Conservation (phyloP, 495 filamentous ascomycete species). For the Tuber calosporum region DNA sequence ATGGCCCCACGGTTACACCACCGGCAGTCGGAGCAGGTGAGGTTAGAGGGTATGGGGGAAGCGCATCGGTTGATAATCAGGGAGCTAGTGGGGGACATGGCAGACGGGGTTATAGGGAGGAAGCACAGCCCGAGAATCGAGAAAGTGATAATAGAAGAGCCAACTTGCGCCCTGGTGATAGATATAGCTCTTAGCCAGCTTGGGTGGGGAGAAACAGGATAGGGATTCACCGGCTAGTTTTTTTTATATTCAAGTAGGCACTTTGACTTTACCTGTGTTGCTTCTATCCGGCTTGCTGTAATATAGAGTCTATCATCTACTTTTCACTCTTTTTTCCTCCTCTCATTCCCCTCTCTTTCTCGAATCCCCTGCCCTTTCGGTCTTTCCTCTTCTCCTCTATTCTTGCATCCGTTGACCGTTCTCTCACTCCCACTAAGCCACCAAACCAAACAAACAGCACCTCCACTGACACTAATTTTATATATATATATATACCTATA, state of each 20-base stretch:
- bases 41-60: background rate
- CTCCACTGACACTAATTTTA: background rate
- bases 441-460: background rate
- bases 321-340: background rate
- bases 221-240: background rate
- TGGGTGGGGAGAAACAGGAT: background rate
- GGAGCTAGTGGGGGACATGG: background rate
- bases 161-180: background rate
- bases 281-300: background rate
- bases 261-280: background rate
- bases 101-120: background rate
- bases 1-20: background rate
- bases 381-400: background rate
- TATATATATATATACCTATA: background rate
- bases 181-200: background rate
- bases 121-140: background rate
- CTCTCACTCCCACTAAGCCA: background rate
- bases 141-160: background rate
- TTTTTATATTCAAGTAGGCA: background rate
- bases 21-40: background rate
- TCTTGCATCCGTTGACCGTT: background rate
- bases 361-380: too few species aligned
- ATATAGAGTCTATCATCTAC: background rate
- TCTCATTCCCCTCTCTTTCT: background rate
- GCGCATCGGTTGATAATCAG: background rate